Evolutionary conservation across 768 basidiomycete genomes (phyloP), one percentile per base, ranked within the genome.

Genomic region (Trametes gibbosa): DNA sequence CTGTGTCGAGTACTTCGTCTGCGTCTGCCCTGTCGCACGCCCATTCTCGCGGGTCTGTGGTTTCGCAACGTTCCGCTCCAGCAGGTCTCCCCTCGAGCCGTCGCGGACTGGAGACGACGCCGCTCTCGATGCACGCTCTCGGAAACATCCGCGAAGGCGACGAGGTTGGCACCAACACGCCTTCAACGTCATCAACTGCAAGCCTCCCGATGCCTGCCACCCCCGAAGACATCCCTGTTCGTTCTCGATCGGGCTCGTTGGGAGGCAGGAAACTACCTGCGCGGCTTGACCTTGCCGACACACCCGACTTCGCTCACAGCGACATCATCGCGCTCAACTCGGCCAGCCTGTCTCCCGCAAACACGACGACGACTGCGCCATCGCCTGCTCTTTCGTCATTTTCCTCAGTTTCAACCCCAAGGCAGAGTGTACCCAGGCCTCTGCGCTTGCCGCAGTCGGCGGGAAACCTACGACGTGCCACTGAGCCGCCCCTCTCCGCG

Each of bases 201-300:
- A 69, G 66, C 59, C 41, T 66, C 12, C 39, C 55, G 13, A 68
- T 65, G 57, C 68, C 69, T 1, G 32, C 59, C 45, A 66, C 69
- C 1, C 65, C 66, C 2, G 62, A 61, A 23, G 66, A 60, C 55
- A 46, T 59, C 46, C 56, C 35, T 2, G 17, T 34, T 2, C 42
- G 57, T 13, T 16, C 16, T 3, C 24, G 56, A 17, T n/a, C 37
- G 14, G 56, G 51, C 3, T 46, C 62, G 25, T 10, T 56, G 8
- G 43, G 49, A 10, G 24, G n/a, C 19, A 58, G 54, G 59, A 57
- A 42, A 25, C 46, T 53, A 10, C 60, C 50, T 17, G 50, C 63
- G 46, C 42, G 52, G 10, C 53, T 58, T 23, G 60, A 59, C 43
- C 52, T 61, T 16, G 42, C 47, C 23, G 35, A 35, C 6, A 40